A percentile compares a stretch with the other conserved stretches of the same genome.
These are phyloP conservation scores for Kodamaea ohmeri DNA, from an alignment of 1,139 yeast genomes.

Conservation along the genomic window DNA sequence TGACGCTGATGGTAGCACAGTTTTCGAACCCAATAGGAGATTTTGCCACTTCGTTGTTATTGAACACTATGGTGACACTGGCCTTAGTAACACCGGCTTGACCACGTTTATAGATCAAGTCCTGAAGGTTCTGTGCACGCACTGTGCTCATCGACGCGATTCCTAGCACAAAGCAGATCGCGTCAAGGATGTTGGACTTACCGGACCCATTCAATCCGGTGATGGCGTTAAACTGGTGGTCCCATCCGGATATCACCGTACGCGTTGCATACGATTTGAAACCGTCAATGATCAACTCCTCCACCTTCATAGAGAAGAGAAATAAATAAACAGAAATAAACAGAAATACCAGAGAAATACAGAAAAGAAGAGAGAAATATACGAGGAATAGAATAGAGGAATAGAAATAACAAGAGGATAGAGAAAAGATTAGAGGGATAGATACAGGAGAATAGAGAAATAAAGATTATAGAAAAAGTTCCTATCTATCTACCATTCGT, in stretches of 20 bases:
- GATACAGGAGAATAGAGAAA: too few species aligned
- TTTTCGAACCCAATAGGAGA: conserved; percentile 90
- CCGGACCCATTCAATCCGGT: conserved; percentile 98
- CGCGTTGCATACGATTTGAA: conserved; percentile 97
- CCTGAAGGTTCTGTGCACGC: conserved; percentile 90
- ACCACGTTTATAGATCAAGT: conserved; percentile 91
- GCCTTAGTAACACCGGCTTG: conserved; percentile 99
- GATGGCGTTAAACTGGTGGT: conserved; percentile 92
- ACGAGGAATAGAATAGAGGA: too few species aligned
- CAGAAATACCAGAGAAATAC: too few species aligned
- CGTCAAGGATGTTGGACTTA: conserved; percentile 90
- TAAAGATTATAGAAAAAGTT: neutral
- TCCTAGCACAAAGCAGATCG: conserved; percentile 97
- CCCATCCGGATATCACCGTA: conserved; percentile 95
- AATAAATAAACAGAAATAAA: neutral
- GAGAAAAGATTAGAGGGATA: too few species aligned
- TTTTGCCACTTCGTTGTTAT: conserved; percentile 69
- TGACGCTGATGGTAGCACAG: conserved; percentile 78
- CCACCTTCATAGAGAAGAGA: conserved; percentile 67
- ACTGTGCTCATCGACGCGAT: conserved; percentile 92
- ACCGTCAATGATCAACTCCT: conserved; percentile 94
- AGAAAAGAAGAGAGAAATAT: too few species aligned
- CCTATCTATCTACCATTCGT: neutral
- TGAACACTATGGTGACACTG: conserved; percentile 92
- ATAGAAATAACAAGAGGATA: neutral